Base-by-base conservation (phyloP, 768 basidiomycete species). In the Leucosporidium scottii region DNA sequence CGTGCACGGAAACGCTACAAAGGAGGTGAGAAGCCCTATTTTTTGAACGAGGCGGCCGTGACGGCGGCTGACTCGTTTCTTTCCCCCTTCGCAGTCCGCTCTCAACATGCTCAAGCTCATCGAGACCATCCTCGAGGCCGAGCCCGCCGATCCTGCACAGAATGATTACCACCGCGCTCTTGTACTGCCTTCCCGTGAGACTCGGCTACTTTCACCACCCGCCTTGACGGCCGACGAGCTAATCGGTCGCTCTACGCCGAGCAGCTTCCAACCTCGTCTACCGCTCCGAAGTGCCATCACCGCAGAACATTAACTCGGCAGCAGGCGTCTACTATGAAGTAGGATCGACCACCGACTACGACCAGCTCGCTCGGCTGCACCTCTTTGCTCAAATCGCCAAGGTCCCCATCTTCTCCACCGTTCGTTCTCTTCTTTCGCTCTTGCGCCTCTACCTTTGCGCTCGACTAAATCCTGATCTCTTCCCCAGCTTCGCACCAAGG, bases 341-440 rank as follows among this genome's bases (percentile, higher is more conserved):
- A 66, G 93, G 93, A 15, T 81, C 85, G 30, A 77, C 85, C 31
- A 81, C 80, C 4, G 85, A 92, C 74, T 81, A 84, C 56, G 82
- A 79, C 28, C 80, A 84, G 23, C 86, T 92, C 6, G 87, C 90
- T 30, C 81, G 82, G 0, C 82, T 87, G 25, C 80, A 85, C 4
- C 82, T 99, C 21, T 85, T 97, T 34, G 83, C 83, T 0, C 93
- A 94, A 74, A 88, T 98, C 67, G 82, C 93, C 54, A 82, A 84
- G 25, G 96, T 98, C 72, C 94, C 93, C 3, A 85, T 89, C 18
- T 98, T 99, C 80, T 86, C 93, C 76, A 81, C 86, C 25, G 84
- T 99, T 31, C 87, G 96, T 48, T 94, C 93, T 9, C 86, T 12
- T 9, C 51, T 2, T 15, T 1, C 23, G 10, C 56, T 59, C 44